These are phyloP conservation scores for Plantago elongata DNA, from an alignment of 257 asterid genomes.

Conservation along the genomic window DNA sequence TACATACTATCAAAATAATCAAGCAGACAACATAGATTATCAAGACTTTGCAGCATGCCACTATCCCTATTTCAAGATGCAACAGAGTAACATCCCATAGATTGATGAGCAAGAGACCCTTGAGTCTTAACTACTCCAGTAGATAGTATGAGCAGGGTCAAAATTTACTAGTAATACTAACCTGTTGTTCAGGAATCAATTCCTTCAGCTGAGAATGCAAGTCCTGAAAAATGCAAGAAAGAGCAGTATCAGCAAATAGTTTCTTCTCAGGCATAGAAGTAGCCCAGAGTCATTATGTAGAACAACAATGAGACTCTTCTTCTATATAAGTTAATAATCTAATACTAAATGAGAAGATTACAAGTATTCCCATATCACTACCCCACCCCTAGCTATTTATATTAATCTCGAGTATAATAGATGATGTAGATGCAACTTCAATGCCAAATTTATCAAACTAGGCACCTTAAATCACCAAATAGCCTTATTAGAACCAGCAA, in stretches of 20 bases:
- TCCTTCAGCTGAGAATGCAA: slow-evolving; percentile 75
- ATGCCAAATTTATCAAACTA: background rate
- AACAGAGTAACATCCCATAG: background rate
- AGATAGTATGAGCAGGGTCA: background rate
- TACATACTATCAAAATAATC: slow-evolving; percentile 4
- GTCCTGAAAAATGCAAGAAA: slow-evolving; percentile 39
- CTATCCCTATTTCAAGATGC: background rate
- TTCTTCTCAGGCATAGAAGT: slow-evolving; percentile 5
- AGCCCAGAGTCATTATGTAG: slow-evolving; percentile 9
- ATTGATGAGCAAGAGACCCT: too few species aligned
- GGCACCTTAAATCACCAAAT: background rate
- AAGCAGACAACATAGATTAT: slow-evolving; percentile 10
- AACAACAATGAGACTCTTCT: slow-evolving; percentile 6
- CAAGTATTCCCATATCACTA: slow-evolving; percentile 1
- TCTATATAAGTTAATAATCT: background rate
- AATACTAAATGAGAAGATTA: background rate
- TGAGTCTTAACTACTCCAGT: background rate
- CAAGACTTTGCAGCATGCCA: slow-evolving; percentile 1
- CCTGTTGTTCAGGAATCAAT: slow-evolving; percentile 89
- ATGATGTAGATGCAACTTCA: background rate
- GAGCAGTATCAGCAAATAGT: slow-evolving; percentile 2
- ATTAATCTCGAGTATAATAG: background rate
- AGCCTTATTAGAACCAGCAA: background rate
- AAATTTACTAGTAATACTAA: slow-evolving; percentile 20
- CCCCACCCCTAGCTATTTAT: background rate